Percentiles rank a stretch among this genome's conserved stretches.
Conservation (phyloP, 1,284 basidiomycete genomes). For the Apiotrichum siamense region DNA sequence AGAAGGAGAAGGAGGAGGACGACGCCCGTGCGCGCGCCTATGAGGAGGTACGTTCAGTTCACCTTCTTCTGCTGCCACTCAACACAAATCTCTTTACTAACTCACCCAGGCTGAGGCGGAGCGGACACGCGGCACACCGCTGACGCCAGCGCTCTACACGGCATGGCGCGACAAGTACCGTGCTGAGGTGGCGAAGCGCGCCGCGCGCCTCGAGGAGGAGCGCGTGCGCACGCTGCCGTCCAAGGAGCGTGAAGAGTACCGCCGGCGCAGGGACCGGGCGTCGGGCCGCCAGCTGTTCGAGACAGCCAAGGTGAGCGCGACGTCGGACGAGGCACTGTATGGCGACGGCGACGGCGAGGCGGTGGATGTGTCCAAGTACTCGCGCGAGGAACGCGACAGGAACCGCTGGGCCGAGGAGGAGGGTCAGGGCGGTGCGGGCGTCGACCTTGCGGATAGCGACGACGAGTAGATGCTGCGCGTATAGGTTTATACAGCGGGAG, state of each 20-base stretch:
- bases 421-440: conserved; percentile 26
- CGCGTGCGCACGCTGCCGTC: conserved; percentile 65
- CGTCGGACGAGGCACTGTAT: conserved; percentile 62
- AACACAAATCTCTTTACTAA: no score
- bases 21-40: conserved; percentile 63
- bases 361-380: conserved; percentile 81
- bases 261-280: conserved; percentile 58
- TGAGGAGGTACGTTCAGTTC: conserved; percentile 58
- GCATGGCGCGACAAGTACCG: conserved; percentile 76
- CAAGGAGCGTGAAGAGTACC: conserved; percentile 86
- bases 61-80: background rate
- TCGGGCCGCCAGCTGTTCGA: conserved; percentile 88
- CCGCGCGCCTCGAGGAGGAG: conserved; percentile 71
- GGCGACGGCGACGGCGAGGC: conserved; percentile 78
- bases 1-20: conserved; percentile 59
- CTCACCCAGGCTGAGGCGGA: conserved; percentile 69
- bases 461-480: conserved; percentile 15
- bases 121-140: conserved; percentile 80
- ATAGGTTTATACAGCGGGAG: no score
- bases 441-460: conserved; percentile 11
- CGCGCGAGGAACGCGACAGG: conserved; percentile 57
- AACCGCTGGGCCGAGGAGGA: conserved; percentile 62
- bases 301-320: conserved; percentile 63
- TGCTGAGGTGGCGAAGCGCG: conserved; percentile 58
- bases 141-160: conserved; percentile 74